A percentile compares a stretch with the other conserved stretches of the same genome.
Evolutionary conservation across 371 early-diverging fungal genomes (phyloP).

Genomic region (Apophysomyces trapeziformis): DNA sequence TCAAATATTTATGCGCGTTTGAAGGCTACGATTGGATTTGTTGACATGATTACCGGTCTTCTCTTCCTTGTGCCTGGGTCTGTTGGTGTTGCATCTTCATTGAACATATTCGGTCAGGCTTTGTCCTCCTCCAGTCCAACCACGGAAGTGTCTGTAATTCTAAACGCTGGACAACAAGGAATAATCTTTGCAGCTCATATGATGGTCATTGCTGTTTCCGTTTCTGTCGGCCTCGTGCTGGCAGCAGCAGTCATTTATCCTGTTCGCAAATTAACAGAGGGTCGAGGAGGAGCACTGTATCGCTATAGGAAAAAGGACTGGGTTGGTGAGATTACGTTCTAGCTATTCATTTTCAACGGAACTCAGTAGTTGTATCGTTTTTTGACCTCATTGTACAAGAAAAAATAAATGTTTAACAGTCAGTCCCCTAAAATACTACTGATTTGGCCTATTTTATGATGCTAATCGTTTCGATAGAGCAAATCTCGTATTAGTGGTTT

Average conservation of each 20-base stretch:
- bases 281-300: constrained; percentile 19
- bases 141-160: constrained; percentile 33
- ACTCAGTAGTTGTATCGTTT: neutral
- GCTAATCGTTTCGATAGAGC: too few species aligned
- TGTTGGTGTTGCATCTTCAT: constrained; percentile 36
- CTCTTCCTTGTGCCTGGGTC: constrained; percentile 41
- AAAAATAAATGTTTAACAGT: too few species aligned
- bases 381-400: too few species aligned
- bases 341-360: neutral
- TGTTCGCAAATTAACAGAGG: constrained; percentile 32
- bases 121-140: constrained; percentile 22
- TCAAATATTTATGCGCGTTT: constrained; percentile 36
- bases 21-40: constrained; percentile 33
- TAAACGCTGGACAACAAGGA: constrained; percentile 41
- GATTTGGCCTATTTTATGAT: too few species aligned
- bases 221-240: constrained; percentile 35
- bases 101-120: constrained; percentile 26
- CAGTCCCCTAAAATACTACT: too few species aligned
- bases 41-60: constrained; percentile 40
- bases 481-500: too few species aligned
- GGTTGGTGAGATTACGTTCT: constrained; percentile 40
- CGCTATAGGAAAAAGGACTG: constrained; percentile 32
- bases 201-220: constrained; percentile 43
- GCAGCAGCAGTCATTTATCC: constrained; percentile 35
- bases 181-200: constrained; percentile 40